Percentiles rank a stretch among this genome's conserved stretches.
Evolutionary conservation across 176 grass and related monocot genomes (phyloP).

Genomic region (Bothriochloa decipiens): DNA sequence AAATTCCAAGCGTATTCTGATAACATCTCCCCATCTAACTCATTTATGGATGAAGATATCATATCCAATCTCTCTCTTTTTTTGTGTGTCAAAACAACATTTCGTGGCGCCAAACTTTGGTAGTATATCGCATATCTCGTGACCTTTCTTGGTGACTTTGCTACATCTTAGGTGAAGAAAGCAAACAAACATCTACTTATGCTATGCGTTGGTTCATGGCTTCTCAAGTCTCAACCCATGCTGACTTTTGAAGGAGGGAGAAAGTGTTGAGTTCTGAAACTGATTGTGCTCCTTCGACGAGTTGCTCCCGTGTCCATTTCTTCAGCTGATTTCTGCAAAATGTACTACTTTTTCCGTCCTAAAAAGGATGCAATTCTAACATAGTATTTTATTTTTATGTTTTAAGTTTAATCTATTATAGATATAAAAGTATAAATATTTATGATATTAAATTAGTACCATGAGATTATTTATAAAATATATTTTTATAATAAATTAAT

Average conservation of each 20-base stretch:
- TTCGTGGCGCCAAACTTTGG: conserved; percentile 29
- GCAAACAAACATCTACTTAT: no score
- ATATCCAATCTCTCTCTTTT: rapidly evolving
- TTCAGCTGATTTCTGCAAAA: not conserved
- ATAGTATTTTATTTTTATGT: no score
- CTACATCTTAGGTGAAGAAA: not conserved
- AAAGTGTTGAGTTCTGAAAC: not conserved
- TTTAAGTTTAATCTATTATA: no score
- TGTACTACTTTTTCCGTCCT: no score
- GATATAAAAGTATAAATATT: no score
- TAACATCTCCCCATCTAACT: conserved; percentile 57
- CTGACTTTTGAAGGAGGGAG: not conserved
- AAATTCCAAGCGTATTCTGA: conserved; percentile 62
- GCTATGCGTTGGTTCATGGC: not conserved
- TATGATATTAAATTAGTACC: no score
- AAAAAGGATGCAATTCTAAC: no score
- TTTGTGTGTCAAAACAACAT: not conserved
- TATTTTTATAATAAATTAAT: no score
- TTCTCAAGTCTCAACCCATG: not conserved
- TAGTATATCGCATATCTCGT: not conserved
- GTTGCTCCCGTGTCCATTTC: not conserved
- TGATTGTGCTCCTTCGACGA: not conserved
- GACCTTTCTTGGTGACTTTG: conserved; percentile 2
- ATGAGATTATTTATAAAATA: no score
- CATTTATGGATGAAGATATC: conserved; percentile 25